phyloP scores from a whole-genome alignment of 1,139 yeast genomes.

The Pichia inconspicua region DNA sequence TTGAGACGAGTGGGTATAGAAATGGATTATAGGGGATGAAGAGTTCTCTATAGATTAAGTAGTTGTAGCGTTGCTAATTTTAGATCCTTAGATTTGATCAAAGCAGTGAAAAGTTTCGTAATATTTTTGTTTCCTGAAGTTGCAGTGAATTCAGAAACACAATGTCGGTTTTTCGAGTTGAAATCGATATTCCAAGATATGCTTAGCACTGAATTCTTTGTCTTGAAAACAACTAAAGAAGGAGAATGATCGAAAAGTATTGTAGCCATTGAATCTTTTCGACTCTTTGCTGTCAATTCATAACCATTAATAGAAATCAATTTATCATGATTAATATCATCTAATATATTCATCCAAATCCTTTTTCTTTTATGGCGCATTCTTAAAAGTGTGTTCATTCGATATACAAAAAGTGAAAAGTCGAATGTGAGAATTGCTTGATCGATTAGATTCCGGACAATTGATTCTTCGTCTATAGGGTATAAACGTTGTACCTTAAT shows the following conservation, averaged over 20 bases:
- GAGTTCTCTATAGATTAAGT: slow-evolving; percentile 3
- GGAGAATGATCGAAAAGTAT: slow-evolving; percentile 6
- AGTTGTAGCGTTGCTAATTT: slow-evolving; percentile 10
- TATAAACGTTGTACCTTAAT: background rate
- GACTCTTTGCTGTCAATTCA: background rate
- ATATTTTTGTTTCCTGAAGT: background rate
- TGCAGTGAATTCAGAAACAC: slow-evolving; percentile 8
- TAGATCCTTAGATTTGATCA: slow-evolving; percentile 5
- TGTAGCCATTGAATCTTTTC: background rate
- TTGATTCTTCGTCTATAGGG: background rate
- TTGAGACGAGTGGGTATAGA: slow-evolving; percentile 60
- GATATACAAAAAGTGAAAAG: slow-evolving; percentile 20
- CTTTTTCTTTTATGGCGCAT: slow-evolving; percentile 9
- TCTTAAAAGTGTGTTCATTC: slow-evolving; percentile 9
- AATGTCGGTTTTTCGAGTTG: background rate
- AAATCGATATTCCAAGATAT: slow-evolving; percentile 8
- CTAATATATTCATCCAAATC: slow-evolving; percentile 11
- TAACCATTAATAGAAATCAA: background rate
- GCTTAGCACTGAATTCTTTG: background rate
- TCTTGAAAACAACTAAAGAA: slow-evolving; percentile 1
- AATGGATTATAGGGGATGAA: slow-evolving; percentile 40
- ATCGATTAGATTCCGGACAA: background rate
- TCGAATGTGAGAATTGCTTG: slow-evolving; percentile 3
- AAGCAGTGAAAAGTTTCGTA: slow-evolving; percentile 3
- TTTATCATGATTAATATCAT: slow-evolving; percentile 2